Base-by-base conservation (phyloP, 768 basidiomycete species). In the Mycena haematopus region DNA sequence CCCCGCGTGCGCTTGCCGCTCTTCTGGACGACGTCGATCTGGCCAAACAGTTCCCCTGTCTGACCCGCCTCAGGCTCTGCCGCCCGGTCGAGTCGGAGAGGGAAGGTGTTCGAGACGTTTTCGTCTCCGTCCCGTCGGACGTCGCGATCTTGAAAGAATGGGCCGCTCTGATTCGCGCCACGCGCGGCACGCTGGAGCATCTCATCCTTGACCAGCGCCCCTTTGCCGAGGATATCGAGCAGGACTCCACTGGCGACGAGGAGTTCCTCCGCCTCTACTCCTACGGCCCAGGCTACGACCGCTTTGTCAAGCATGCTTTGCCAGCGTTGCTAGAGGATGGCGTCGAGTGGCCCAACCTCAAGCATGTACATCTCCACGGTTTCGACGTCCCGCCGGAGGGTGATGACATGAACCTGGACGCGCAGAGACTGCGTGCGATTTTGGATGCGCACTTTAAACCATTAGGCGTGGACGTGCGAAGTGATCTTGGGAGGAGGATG, bases 171-270 rank as follows among this genome's bases (percentile, higher is more conserved):
- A 47, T 47, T 27, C 46, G 46, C 25, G 46, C 46, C 13, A 47
- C 46, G 14, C 46, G 46, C 46, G 46, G 46, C 46, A 47, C 46
- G 25, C 46, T 47, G 15, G 46, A 47, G 46, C 46, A 47, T 6
- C 46, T 47, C 46, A 17, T 47, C 46, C 46, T 47, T 25, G 46
- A 17, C 46, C 25, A 47, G 46, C 46, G 46, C 5, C 25, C 46
- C 46, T 47, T 47, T 25, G 46, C 46, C 25, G 46, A 47, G 25
- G 25, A 47, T 3, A 47, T 47, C 24, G 46, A 47, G 46, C 24
- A 27, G 46, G 46, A 47, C 25, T 15, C 46, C 13, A 47, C 46
- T 13, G 46, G 46, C 25, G 25, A 47, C 46, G 46, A 27, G 25
- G 46, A 47, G 46, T 47, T 47, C 46, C 46, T 47, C 11, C 25